Percentiles rank a stretch among this genome's conserved stretches.
phyloP scores from a whole-genome alignment of 2,329 filamentous ascomycete genomes.

The Ophiostoma populinum region DNA sequence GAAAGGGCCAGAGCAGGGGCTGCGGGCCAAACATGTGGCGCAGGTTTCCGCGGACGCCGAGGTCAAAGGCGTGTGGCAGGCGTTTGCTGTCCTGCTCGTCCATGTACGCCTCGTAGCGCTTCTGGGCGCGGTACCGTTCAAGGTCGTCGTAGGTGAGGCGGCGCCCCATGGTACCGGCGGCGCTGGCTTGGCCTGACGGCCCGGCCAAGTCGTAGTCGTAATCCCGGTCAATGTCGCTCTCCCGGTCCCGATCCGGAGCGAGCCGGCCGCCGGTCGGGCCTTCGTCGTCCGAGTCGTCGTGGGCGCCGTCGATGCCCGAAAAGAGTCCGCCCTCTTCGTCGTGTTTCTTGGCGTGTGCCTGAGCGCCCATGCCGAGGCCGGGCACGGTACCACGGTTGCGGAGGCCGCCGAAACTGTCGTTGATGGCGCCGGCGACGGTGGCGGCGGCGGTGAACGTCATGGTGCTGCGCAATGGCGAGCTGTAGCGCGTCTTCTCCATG shows the following conservation, averaged over 20 bases:
- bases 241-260: no score
- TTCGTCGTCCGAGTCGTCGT: slow-evolving; percentile 6
- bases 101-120: slow-evolving; percentile 54
- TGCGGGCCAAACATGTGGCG: slow-evolving; percentile 63
- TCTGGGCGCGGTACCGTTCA: slow-evolving; percentile 35
- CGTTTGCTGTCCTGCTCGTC: slow-evolving; percentile 79
- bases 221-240: background rate
- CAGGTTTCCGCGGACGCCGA: slow-evolving; percentile 69
- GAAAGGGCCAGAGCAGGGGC: slow-evolving; percentile 59
- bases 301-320: slow-evolving; percentile 5
- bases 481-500: slow-evolving; percentile 86
- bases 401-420: slow-evolving; percentile 1
- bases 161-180: slow-evolving; percentile 19
- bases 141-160: slow-evolving; percentile 36
- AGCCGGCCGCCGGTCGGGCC: no score
- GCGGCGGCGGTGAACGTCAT: slow-evolving; percentile 39
- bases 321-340: slow-evolving; percentile 7
- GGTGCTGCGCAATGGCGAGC: slow-evolving; percentile 58
- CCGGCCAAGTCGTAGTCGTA: no score
- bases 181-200: slow-evolving; percentile 3
- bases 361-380: slow-evolving; percentile 34
- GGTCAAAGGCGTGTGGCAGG: slow-evolving; percentile 83
- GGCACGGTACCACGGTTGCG: slow-evolving; percentile 24
- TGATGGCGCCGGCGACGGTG: slow-evolving; percentile 33
- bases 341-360: slow-evolving; percentile 49